Conservation (phyloP, 768 basidiomycete species). For the Pleurotus sapidus region DNA sequence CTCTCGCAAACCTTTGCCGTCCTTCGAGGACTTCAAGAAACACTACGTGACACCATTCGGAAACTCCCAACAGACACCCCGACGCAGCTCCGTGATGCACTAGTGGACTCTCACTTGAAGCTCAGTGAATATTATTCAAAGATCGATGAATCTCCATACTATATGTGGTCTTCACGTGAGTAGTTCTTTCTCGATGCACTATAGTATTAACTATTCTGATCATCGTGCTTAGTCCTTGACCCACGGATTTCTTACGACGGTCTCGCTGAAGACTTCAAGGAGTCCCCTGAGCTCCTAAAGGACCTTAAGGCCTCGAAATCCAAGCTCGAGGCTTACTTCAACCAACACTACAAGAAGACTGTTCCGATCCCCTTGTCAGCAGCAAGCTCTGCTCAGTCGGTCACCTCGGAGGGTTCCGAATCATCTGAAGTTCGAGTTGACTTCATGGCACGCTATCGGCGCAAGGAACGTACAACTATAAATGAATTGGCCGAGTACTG, state of each 20-base stretch:
- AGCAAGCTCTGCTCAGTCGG: too few relatives aligned
- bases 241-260: conserved; percentile 25
- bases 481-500: too few relatives aligned
- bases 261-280: conserved; percentile 15
- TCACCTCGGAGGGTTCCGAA: too few relatives aligned
- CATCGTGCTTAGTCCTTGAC: conserved; percentile 23
- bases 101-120: conserved; percentile 13
- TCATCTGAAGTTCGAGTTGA: too few relatives aligned
- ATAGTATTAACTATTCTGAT: not conserved
- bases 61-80: not conserved
- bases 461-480: too few relatives aligned
- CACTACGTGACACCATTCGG: not conserved
- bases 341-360: too few relatives aligned
- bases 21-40: not conserved
- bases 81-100: too few relatives aligned
- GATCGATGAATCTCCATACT: too few relatives aligned
- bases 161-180: conserved; percentile 11
- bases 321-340: too few relatives aligned
- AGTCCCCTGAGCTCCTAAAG: conserved; percentile 15
- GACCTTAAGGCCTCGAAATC: conserved; percentile 11
- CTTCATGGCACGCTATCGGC: too few relatives aligned
- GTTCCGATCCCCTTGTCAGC: too few relatives aligned
- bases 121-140: conserved; percentile 19
- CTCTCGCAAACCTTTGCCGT: too few relatives aligned
- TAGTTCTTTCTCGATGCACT: not conserved